A percentile compares a stretch with the other conserved stretches of the same genome.
Conservation (phyloP, 495 filamentous ascomycete species). For the Talaromyces borbonicus region DNA sequence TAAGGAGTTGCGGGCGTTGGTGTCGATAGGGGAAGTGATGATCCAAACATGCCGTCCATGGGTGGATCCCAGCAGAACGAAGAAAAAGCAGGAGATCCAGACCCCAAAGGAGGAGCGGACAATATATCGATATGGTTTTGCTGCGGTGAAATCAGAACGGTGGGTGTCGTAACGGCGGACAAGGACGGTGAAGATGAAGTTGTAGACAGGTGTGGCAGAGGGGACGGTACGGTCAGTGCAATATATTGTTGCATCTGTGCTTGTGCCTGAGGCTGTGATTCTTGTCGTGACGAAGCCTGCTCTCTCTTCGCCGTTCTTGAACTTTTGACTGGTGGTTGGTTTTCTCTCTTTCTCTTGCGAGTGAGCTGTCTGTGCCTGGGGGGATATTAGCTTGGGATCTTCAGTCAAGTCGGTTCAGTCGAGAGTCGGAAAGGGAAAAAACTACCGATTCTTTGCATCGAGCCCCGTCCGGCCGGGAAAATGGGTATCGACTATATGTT, state of each 20-base stretch:
- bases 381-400: background rate
- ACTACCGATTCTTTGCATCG: conserved; percentile 16
- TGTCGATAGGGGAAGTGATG: background rate
- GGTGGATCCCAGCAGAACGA: conserved; percentile 2
- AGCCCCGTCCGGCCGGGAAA: conserved; percentile 12
- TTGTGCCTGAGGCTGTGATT: background rate
- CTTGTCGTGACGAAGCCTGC: background rate
- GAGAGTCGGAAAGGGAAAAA: no score
- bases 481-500: conserved; percentile 9
- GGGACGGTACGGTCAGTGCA: background rate
- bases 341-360: conserved; percentile 2
- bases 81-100: no score
- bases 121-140: background rate
- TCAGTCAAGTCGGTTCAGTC: no score
- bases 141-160: background rate
- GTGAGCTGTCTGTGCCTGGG: conserved; percentile 6
- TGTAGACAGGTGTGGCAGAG: background rate
- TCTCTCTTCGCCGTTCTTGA: background rate
- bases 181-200: background rate
- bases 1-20: conserved; percentile 3
- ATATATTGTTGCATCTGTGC: background rate
- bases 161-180: background rate
- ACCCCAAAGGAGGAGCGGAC: background rate
- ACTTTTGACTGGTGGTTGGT: background rate
- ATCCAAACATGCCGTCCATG: background rate